Evolutionary conservation across 2,329 filamentous ascomycete genomes (phyloP).

Genomic region (Metarhizium robertsii): DNA sequence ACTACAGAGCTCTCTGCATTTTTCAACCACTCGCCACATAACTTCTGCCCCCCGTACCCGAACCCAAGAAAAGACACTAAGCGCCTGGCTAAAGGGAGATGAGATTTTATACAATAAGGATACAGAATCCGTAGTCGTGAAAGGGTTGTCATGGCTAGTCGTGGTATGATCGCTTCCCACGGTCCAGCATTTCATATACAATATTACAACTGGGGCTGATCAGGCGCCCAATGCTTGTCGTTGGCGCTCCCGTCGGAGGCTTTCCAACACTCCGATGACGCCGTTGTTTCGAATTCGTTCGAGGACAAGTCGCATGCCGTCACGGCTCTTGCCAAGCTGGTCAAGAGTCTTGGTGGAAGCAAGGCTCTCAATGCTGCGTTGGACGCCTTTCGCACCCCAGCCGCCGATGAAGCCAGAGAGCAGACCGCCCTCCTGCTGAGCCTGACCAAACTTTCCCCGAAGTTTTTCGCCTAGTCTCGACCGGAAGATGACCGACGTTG

Average conservation of each 20-base stretch:
- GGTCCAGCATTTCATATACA: conserved; percentile 1
- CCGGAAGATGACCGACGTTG: conserved; percentile 64
- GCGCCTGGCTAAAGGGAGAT: conserved; percentile 26
- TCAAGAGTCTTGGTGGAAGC: conserved; percentile 69
- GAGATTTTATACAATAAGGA: conserved; percentile 23
- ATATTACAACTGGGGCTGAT: conserved; percentile 3
- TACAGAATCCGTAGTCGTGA: conserved; percentile 13
- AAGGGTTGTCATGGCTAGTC: neutral
- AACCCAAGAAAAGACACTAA: conserved; percentile 17
- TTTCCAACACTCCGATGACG: conserved; percentile 48
- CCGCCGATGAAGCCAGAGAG: conserved; percentile 38
- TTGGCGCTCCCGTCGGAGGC: conserved; percentile 36
- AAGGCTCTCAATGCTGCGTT: conserved; percentile 70
- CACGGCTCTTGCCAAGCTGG: conserved; percentile 69
- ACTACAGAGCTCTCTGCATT: neutral
- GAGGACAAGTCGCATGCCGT: conserved; percentile 75
- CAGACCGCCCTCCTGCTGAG: conserved; percentile 38
- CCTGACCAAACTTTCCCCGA: conserved; percentile 42
- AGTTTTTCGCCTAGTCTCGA: conserved; percentile 63
- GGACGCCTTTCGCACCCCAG: conserved; percentile 63
- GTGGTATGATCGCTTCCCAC: neutral
- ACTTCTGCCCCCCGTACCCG: neutral
- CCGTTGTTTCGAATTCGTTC: conserved; percentile 55
- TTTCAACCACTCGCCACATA: neutral
- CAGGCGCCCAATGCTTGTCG: conserved; percentile 14